phyloP scores from a whole-genome alignment of 1,139 yeast genomes.

The Blastobotrys buckinghamii region DNA sequence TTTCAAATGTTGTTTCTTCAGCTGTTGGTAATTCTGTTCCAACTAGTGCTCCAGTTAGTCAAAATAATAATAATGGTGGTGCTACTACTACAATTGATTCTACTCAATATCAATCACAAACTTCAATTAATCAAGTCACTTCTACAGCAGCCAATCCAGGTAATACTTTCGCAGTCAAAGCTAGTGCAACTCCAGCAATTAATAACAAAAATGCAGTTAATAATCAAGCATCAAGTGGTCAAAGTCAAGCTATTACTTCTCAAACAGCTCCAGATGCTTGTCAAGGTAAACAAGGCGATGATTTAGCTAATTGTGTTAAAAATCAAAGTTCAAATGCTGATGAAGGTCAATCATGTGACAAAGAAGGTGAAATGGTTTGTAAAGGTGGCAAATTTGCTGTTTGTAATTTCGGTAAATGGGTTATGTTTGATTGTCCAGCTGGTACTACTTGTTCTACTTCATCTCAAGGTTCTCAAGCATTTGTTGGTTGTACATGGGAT shows the following conservation, averaged over 20 bases:
- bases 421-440: conserved; percentile 46
- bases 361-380: conserved; percentile 47
- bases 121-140: conserved; percentile 5
- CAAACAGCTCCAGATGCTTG: conserved; percentile 12
- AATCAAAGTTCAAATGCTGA: conserved; percentile 9
- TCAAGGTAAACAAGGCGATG: conserved; percentile 14
- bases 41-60: background rate
- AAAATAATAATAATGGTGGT: conserved; percentile 11
- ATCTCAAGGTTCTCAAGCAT: conserved; percentile 29
- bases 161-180: background rate
- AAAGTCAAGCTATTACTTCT: conserved; percentile 9
- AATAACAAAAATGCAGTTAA: conserved; percentile 10
- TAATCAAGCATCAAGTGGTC: conserved; percentile 10
- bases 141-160: conserved; percentile 15
- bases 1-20: background rate
- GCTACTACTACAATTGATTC: conserved; percentile 3
- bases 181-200: conserved; percentile 7
- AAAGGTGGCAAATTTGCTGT: conserved; percentile 45
- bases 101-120: background rate
- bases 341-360: conserved; percentile 32
- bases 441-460: conserved; percentile 56
- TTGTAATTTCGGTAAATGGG: conserved; percentile 54
- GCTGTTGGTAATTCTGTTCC: conserved; percentile 1
- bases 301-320: conserved; percentile 14
- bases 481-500: conserved; percentile 24